phyloP scores from a whole-genome alignment of 768 basidiomycete species.

The Epithele typhae region DNA sequence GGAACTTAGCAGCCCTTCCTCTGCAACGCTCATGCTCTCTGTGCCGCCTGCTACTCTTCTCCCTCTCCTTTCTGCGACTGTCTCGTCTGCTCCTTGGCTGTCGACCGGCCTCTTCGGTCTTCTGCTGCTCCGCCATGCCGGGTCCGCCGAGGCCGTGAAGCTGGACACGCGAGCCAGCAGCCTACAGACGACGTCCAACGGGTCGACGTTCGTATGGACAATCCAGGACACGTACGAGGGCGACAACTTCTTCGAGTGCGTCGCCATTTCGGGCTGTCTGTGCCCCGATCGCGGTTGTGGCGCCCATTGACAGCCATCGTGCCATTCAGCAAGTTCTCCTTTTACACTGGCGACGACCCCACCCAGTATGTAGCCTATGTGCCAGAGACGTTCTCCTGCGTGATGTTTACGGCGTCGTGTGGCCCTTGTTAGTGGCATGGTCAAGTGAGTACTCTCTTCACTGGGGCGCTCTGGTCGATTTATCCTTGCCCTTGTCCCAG shows the following conservation, averaged over 20 bases:
- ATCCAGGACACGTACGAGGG: conserved; percentile 66
- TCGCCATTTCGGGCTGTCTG: conserved; percentile 15
- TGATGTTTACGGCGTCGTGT: not conserved
- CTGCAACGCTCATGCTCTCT: conserved; percentile 14
- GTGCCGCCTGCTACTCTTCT: conserved; percentile 17
- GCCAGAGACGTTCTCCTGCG: no score
- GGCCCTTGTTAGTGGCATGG: conserved; percentile 51
- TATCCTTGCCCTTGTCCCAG: conserved; percentile 29
- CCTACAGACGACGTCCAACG: conserved; percentile 40
- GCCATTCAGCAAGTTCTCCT: conserved; percentile 45
- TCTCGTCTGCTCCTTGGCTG: not conserved
- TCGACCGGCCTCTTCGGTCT: conserved; percentile 3
- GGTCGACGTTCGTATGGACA: conserved; percentile 58
- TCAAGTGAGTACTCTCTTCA: conserved; percentile 46
- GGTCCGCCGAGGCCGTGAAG: conserved; percentile 1
- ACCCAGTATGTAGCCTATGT: conserved; percentile 47
- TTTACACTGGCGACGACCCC: conserved; percentile 60
- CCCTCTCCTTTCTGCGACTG: conserved; percentile 9
- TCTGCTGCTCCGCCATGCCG: not conserved
- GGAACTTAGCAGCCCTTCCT: no score
- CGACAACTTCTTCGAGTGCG: conserved; percentile 65
- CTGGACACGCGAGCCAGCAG: conserved; percentile 11
- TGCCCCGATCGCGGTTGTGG: not conserved
- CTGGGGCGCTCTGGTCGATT: no score
- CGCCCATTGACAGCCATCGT: not conserved